Base-by-base conservation (phyloP, 2,329 filamentous ascomycete species). In the Volutella citrinella region DNA sequence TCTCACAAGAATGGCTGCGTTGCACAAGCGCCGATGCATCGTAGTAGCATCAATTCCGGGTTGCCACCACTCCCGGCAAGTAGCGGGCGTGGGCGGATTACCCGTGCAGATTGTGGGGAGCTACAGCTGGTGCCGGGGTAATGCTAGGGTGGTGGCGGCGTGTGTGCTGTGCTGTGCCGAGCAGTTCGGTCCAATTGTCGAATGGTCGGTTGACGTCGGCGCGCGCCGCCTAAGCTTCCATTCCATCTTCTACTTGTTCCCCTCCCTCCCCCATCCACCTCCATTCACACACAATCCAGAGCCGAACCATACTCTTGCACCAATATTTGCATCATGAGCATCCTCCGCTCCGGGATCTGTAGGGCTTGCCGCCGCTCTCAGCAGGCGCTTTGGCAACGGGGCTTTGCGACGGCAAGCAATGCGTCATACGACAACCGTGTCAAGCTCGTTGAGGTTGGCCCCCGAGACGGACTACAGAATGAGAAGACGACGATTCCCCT, bases 381-480 rank as follows among this genome's bases (percentile, higher is more conserved):
- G 7, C 55, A 56, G 36, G 40, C 49, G 27, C 52, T 49, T 15
- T 46, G 52, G 36, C 52, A 55, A 28, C 55, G 66, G 30, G 54
- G 57, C 27, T 60, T 68, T 40, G 65, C 67, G 29, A 68, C 67
- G n/a, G 61, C 65, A 22, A 59, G 52, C 34, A 43, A 43, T 25
- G 43, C 46, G 19, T 42, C 54, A 28, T 50, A 54, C 38, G 64
- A 69, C 54, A 71, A 66, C 52, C 59, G 53, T 39, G 72, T 80
- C 41, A 74, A 70, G 61, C 80, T 94, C 23, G 82, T 93, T 42
- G 87, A 94, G 66, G 87, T 94, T 43, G 87, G 86, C 8, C 87
- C 87, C 20, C 74, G 87, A 46, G 87, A 94, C 66, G 87, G 87
- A n/a, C 65, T 94, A 33, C 87, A 95, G 58, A 94, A 93, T 56